These are phyloP conservation scores for Calonectria hongkongensis DNA, from an alignment of 2,329 filamentous ascomycete genomes.

Conservation along the genomic window DNA sequence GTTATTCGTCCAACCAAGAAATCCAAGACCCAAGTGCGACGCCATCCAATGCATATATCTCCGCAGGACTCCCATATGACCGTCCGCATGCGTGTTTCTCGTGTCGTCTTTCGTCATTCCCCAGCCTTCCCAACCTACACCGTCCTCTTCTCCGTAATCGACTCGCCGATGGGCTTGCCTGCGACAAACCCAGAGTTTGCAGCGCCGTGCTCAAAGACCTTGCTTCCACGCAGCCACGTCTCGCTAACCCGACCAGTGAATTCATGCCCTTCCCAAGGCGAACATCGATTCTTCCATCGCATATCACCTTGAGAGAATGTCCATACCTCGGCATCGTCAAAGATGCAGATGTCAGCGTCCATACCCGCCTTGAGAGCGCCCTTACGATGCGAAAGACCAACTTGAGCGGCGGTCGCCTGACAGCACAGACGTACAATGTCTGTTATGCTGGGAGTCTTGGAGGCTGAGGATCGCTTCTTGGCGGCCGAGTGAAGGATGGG, in stretches of 20 bases:
- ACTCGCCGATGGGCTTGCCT: constrained; percentile 68
- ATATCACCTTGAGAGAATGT: constrained; percentile 84
- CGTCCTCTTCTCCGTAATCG: constrained; percentile 77
- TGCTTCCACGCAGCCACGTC: constrained; percentile 88
- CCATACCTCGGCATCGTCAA: constrained; percentile 90
- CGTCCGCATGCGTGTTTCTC: constrained; percentile 16
- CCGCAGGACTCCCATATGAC: background rate
- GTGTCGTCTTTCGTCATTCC: background rate
- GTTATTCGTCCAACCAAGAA: constrained; percentile 20
- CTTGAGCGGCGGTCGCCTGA: constrained; percentile 89
- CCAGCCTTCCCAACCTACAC: constrained; percentile 54
- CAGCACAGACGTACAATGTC: constrained; percentile 92
- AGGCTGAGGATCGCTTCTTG: constrained; percentile 73
- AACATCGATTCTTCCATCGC: constrained; percentile 96
- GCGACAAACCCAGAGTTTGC: constrained; percentile 70
- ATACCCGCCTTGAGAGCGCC: constrained; percentile 87
- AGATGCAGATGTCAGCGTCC: constrained; percentile 94
- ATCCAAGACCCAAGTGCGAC: constrained; percentile 31
- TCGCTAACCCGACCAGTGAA: constrained; percentile 87
- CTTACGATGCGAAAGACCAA: constrained; percentile 85
- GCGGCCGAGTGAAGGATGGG: constrained; percentile 92
- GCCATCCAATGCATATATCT: constrained; percentile 24
- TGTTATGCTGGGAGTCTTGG: constrained; percentile 72
- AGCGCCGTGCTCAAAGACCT: constrained; percentile 82
- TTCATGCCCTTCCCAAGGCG: constrained; percentile 88